Base-by-base conservation (phyloP, 169 alveolate species). In the Sarcocystis neurona region DNA sequence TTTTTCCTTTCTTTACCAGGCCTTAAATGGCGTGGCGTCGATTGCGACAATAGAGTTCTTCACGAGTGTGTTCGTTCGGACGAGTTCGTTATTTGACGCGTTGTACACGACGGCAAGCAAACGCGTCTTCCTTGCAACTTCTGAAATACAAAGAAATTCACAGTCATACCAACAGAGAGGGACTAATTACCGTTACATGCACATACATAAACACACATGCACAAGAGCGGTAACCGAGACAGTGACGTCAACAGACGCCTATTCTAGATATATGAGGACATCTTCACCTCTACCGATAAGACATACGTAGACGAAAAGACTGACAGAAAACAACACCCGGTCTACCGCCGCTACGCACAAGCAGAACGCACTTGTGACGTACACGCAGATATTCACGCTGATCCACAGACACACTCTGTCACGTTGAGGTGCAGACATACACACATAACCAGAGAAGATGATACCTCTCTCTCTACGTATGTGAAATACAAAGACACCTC, bases 1-100 rank as follows among this genome's bases (percentile, higher is more conserved):
- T n/a, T n/a, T n/a, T n/a, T n/a, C n/a, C n/a, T n/a, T 23, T 15
- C 84, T 92, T 94, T 96, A 99, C 98, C 98, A 99, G 84, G 97
- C 94, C 94, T 96, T 97, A 97, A 98, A 99, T 63, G 99, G 99
- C 56, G 99, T 97, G 85, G 99, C 99, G 91, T 99, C 99, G 87
- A 99, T 96, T 87, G 96, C 95, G 63, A 99, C 99, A 87, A 99
- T 98, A 77, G 98, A 94, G 97, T 98, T 98, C 97, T 98, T 99
- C 77, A 98, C 99, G 90, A 99, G 92, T 43, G 99, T 98, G 96
- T 98, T 98, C 66, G 99, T 99, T 89, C 99, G 98, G 82, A 98
- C 99, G 88, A 98, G 94, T 95, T 99, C 99, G 96, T 99, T 99
- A 96, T 98, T 98, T 92, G 99, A 97, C 78, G 99, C 99, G 92